Conservation (phyloP, 805 yeast genomes). For the Scheffersomyces stipitis region DNA sequence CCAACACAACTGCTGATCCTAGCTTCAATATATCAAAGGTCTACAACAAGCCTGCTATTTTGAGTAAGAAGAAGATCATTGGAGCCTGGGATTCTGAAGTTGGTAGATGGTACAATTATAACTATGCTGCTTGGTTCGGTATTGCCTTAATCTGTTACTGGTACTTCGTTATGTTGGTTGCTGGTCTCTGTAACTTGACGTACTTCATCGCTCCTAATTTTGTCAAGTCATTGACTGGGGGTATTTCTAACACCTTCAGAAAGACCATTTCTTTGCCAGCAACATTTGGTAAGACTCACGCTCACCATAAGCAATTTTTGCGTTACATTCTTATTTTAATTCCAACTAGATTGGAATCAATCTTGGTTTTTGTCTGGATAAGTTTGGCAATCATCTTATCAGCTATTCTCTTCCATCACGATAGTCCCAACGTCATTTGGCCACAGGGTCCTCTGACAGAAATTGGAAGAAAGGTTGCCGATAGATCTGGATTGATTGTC, state of each 20-base stretch:
- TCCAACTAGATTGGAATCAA: constrained; percentile 54
- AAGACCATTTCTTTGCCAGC: constrained; percentile 35
- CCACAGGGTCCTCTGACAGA: constrained; percentile 18
- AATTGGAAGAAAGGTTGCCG: constrained; percentile 47
- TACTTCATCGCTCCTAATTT: constrained; percentile 22
- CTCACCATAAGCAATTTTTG: constrained; percentile 10
- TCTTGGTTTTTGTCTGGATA: constrained; percentile 42
- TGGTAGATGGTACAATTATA: constrained; percentile 29
- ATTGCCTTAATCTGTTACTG: constrained; percentile 28
- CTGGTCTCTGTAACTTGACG: constrained; percentile 31
- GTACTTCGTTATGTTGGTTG: constrained; percentile 29
- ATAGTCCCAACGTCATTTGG: constrained; percentile 25
- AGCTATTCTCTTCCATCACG: constrained; percentile 25
- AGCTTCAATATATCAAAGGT: constrained; percentile 27
- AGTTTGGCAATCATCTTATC: constrained; percentile 29
- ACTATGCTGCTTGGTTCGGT: constrained; percentile 42
- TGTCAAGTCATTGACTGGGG: constrained; percentile 26
- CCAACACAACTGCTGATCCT: constrained; percentile 27
- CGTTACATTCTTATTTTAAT: constrained; percentile 23
- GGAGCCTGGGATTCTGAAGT: constrained; percentile 27
- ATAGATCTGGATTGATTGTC: constrained; percentile 52
- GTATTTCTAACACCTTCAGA: constrained; percentile 19
- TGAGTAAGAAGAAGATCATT: constrained; percentile 20
- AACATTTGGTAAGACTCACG: constrained; percentile 24
- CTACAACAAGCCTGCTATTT: constrained; percentile 37